Evolutionary conservation across 1,284 basidiomycete species (phyloP).

Genomic region (Agaricales sp.): DNA sequence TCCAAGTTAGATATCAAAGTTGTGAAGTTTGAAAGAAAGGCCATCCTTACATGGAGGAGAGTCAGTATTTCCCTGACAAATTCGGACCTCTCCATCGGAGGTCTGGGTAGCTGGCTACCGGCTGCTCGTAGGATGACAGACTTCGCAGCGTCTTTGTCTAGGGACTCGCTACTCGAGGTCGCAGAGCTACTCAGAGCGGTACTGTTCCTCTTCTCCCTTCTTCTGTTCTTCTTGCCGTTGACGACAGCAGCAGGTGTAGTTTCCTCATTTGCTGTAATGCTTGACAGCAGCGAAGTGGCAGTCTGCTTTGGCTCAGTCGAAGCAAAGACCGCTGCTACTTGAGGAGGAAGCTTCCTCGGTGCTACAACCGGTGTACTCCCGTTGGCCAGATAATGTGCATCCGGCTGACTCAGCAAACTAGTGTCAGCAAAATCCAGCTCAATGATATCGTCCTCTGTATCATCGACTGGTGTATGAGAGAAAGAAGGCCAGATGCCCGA

Average conservation of each 20-base stretch:
- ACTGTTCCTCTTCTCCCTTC: neutral
- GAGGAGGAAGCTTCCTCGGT: neutral
- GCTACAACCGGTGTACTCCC: conserved; percentile 2
- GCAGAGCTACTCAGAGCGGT: neutral
- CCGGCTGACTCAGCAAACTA: conserved; percentile 53
- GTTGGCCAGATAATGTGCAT: conserved; percentile 14
- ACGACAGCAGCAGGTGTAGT: neutral
- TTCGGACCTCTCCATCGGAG: conserved; percentile 40
- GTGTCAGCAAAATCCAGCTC: conserved; percentile 65
- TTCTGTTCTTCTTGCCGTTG: neutral
- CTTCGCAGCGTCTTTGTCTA: conserved; percentile 17
- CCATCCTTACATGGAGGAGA: conserved; percentile 52
- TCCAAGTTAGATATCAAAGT: conserved; percentile 5
- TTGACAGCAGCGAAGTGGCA: neutral
- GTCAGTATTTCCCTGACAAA: conserved; percentile 60
- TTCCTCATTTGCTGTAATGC: conserved; percentile 8
- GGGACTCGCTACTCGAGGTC: neutral
- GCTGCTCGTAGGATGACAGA: conserved; percentile 20
- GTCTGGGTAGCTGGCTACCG: conserved; percentile 12
- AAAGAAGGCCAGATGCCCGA: neutral
- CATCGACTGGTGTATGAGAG: neutral
- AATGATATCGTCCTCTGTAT: conserved; percentile 36
- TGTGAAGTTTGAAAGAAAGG: conserved; percentile 2
- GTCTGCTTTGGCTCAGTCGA: neutral
- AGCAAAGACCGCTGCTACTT: neutral